Percentiles rank a stretch among this genome's conserved stretches.
phyloP scores from a whole-genome alignment of 1,284 basidiomycete species.

The Somion occarium region DNA sequence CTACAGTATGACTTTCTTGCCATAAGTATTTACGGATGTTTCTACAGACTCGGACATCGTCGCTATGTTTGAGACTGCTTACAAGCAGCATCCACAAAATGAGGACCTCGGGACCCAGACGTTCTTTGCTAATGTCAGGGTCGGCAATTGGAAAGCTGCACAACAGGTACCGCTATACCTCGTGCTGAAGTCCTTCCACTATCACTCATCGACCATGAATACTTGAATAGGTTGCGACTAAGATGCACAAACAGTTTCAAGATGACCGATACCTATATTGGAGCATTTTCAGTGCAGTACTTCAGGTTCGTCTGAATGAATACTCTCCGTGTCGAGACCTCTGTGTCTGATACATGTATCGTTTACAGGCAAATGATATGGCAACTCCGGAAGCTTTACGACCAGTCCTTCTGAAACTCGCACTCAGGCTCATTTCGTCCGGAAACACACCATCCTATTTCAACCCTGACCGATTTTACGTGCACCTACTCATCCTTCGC shows the following conservation, averaged over 20 bases:
- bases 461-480: constrained; percentile 70
- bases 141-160: constrained; percentile 74
- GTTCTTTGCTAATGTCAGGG: constrained; percentile 77
- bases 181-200: constrained; percentile 13
- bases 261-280: constrained; percentile 81
- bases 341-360: constrained; percentile 1
- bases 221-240: constrained; percentile 59
- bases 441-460: constrained; percentile 57
- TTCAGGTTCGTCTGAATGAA: constrained; percentile 67
- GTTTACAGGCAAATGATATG: constrained; percentile 49
- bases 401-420: constrained; percentile 65
- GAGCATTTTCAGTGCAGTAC: constrained; percentile 73
- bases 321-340: neutral
- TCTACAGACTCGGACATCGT: constrained; percentile 67
- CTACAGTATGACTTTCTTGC: neutral
- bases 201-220: constrained; percentile 5
- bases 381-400: constrained; percentile 57
- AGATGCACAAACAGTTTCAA: constrained; percentile 74
- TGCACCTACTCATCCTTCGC: constrained; percentile 68
- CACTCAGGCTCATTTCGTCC: constrained; percentile 60
- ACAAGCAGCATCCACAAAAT: constrained; percentile 70
- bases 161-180: constrained; percentile 55
- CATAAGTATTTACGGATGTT: constrained; percentile 3
- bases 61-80: constrained; percentile 77
- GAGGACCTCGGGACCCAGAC: constrained; percentile 80